Percentiles rank a stretch among this genome's conserved stretches.
These are phyloP conservation scores for Lactarius evosmus DNA, from an alignment of 768 basidiomycete species.

Conservation along the genomic window DNA sequence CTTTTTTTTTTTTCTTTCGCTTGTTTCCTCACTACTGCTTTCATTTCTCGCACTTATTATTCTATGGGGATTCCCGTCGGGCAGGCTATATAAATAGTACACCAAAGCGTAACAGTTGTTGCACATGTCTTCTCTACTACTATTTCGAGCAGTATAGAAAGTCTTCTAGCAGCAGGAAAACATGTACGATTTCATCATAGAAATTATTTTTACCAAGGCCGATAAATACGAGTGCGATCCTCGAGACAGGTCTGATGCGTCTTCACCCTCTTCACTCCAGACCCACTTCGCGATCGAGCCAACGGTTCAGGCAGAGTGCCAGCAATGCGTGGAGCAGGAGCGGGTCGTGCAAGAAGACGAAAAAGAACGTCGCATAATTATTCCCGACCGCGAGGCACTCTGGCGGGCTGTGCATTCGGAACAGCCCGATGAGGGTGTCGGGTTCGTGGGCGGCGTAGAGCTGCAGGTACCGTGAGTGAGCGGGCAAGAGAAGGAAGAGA, in stretches of 20 bases:
- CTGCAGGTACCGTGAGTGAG: too few species aligned
- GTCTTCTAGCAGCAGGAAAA: conserved; percentile 16
- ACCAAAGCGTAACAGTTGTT: conserved; percentile 13
- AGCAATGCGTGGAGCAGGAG: conserved; percentile 63
- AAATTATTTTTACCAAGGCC: background rate
- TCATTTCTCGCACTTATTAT: conserved; percentile 12
- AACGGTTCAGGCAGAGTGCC: conserved; percentile 68
- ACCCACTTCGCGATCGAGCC: conserved; percentile 58
- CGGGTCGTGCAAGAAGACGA: conserved; percentile 56
- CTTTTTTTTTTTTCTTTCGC: conserved; percentile 2
- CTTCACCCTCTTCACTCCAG: conserved; percentile 36
- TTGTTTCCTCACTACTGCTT: conserved; percentile 14
- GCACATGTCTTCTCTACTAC: conserved; percentile 29
- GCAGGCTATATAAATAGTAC: conserved; percentile 16
- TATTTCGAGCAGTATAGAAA: conserved; percentile 9
- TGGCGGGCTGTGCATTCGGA: conserved; percentile 43
- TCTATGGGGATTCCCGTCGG: conserved; percentile 13
- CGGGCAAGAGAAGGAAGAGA: too few species aligned
- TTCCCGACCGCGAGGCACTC: conserved; percentile 60
- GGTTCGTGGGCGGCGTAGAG: conserved; percentile 11
- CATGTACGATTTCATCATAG: background rate
- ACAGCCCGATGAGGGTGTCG: conserved; percentile 50
- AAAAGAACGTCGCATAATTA: conserved; percentile 59
- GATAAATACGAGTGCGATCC: background rate
- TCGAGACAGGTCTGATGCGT: background rate